phyloP scores from a whole-genome alignment of 331 rosid species.

The Erythrophleum ivorense region DNA sequence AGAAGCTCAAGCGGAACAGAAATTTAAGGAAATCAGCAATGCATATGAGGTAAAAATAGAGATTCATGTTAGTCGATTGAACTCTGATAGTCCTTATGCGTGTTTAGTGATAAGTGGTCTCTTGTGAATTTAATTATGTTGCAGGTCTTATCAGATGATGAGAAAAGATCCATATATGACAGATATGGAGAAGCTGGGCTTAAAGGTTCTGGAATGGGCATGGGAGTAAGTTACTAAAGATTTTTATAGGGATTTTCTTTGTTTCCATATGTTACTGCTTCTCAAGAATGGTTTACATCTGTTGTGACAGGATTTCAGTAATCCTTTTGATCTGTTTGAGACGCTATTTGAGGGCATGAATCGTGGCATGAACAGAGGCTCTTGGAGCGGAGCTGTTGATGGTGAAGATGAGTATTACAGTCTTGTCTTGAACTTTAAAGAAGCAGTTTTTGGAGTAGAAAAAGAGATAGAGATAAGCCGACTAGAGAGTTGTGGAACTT shows the following conservation, averaged over 20 bases:
- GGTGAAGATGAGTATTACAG: conserved; percentile 96
- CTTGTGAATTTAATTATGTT: conserved; percentile 30
- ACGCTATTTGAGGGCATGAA: conserved; percentile 69
- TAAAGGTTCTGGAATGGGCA: conserved; percentile 88
- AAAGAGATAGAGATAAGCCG: conserved; percentile 90
- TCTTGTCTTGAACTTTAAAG: conserved; percentile 82
- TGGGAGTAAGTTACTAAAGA: conserved; percentile 67
- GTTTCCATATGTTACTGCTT: conserved; percentile 30
- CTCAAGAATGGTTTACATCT: conserved; percentile 33
- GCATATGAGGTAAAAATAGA: conserved; percentile 85
- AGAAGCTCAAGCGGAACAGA: conserved; percentile 83
- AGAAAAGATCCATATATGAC: conserved; percentile 84
- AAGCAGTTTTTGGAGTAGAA: conserved; percentile 94
- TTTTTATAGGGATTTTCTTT: conserved; percentile 32
- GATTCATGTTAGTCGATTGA: conserved; percentile 32
- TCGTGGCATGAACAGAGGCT: conserved; percentile 70
- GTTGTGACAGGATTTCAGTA: conserved; percentile 83
- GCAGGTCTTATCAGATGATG: conserved; percentile 95
- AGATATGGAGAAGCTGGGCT: conserved; percentile 95
- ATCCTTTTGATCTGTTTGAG: conserved; percentile 91
- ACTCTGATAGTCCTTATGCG: conserved; percentile 24
- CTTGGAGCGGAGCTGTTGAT: conserved; percentile 85
- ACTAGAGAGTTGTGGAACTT: conserved; percentile 86
- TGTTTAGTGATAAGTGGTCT: conserved; percentile 22
- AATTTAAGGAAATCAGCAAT: conserved; percentile 92